Percentiles rank a stretch among this genome's conserved stretches.
Conservation (phyloP, 805 yeast species). For the Candida anglica region DNA sequence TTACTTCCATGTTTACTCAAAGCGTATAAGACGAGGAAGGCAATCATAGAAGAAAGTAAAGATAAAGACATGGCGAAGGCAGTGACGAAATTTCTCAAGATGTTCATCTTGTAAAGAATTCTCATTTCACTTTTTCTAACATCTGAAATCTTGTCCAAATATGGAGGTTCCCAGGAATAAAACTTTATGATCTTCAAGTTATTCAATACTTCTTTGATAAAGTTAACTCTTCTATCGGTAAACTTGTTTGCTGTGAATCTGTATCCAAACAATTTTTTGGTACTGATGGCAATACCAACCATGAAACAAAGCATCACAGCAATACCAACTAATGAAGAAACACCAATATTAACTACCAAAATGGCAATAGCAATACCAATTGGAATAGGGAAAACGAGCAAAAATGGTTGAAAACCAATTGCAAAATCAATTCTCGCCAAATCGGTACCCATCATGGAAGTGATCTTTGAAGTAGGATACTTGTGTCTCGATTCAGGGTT, state of each 20-base stretch:
- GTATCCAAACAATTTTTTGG: slow-evolving; percentile 46
- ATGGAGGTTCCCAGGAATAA: slow-evolving; percentile 86
- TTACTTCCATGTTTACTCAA: slow-evolving; percentile 21
- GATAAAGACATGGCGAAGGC: slow-evolving; percentile 66
- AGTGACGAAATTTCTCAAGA: slow-evolving; percentile 54
- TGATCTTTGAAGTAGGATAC: slow-evolving; percentile 62
- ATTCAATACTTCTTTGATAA: slow-evolving; percentile 69
- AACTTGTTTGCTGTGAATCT: slow-evolving; percentile 51
- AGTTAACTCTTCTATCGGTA: slow-evolving; percentile 70
- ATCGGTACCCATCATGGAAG: slow-evolving; percentile 73
- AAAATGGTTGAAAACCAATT: slow-evolving; percentile 54
- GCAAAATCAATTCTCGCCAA: slow-evolving; percentile 72
- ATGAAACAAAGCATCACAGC: slow-evolving; percentile 6
- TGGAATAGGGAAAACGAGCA: slow-evolving; percentile 58
- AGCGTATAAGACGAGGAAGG: slow-evolving; percentile 30
- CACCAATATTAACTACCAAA: slow-evolving; percentile 62
- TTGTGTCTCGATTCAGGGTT: slow-evolving; percentile 51
- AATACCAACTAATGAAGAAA: slow-evolving; percentile 64
- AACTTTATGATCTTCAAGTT: slow-evolving; percentile 76
- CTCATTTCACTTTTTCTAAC: slow-evolving; percentile 57
- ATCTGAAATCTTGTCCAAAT: slow-evolving; percentile 47
- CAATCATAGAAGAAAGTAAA: slow-evolving; percentile 59
- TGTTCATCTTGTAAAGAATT: slow-evolving; percentile 55
- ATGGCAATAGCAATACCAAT: slow-evolving; percentile 57
- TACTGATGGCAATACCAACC: slow-evolving; percentile 34